phyloP scores from a whole-genome alignment of 306 rosid species.

The Hippophae gyantsensis region DNA sequence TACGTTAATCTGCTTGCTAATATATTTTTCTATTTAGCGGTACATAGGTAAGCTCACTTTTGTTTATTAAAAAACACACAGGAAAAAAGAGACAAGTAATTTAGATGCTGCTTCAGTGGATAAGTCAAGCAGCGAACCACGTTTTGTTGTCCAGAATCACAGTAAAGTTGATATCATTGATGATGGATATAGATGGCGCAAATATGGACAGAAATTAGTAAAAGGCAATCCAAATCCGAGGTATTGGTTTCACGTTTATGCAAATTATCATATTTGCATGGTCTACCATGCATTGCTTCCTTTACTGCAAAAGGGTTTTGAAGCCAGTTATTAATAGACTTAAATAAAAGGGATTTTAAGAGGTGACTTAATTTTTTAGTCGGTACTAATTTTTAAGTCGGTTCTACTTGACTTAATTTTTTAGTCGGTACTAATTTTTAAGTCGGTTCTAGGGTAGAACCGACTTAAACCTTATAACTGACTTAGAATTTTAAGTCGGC shows the following conservation, averaged over 20 bases:
- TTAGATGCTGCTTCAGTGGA: constrained; percentile 26
- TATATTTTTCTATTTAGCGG: background rate
- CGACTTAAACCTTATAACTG: too few relatives aligned
- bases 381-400: too few relatives aligned
- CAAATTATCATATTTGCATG: too few relatives aligned
- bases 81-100: constrained; percentile 47
- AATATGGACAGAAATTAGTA: constrained; percentile 86
- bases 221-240: constrained; percentile 84
- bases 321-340: too few relatives aligned
- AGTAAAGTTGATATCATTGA: constrained; percentile 74
- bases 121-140: constrained; percentile 42
- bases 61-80: constrained; percentile 27
- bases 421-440: too few relatives aligned
- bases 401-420: too few relatives aligned
- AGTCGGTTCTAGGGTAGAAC: too few relatives aligned
- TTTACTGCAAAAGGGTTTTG: too few relatives aligned
- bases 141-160: constrained; percentile 53
- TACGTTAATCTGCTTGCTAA: constrained; percentile 31
- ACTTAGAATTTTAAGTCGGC: too few relatives aligned
- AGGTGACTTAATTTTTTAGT: too few relatives aligned
- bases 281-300: too few relatives aligned
- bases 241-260: constrained; percentile 5
- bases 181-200: constrained; percentile 95
- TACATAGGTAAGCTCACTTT: constrained; percentile 12
- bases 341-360: too few relatives aligned